phyloP scores from a whole-genome alignment of 1,284 basidiomycete genomes.

The Gomphus bonarii region DNA sequence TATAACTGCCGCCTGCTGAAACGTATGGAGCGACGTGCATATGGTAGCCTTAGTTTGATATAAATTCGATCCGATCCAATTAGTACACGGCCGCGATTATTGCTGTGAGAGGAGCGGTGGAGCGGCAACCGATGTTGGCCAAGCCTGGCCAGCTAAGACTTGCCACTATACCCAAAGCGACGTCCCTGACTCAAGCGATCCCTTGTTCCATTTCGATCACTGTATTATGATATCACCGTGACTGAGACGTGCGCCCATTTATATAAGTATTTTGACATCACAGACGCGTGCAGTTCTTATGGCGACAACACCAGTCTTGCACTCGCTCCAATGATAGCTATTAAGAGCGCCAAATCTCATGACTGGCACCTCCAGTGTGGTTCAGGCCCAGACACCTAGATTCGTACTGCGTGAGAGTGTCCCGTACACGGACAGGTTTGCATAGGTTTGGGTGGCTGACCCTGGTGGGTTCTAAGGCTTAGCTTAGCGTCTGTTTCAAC shows the following conservation, averaged over 20 bases:
- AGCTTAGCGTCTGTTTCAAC: too few species aligned
- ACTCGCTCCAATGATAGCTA: neutral
- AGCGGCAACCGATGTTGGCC: neutral
- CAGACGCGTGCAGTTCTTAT: neutral
- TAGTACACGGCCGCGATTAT: neutral
- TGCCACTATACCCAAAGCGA: neutral
- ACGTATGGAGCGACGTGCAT: neutral
- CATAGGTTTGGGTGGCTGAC: too few species aligned
- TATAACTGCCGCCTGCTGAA: neutral
- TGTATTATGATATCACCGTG: neutral
- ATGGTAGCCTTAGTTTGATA: neutral
- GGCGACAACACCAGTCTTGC: neutral
- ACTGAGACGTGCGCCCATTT: neutral
- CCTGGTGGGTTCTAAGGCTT: too few species aligned
- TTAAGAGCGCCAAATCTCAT: neutral
- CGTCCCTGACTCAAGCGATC: neutral
- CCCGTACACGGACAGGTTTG: too few species aligned
- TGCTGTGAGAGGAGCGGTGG: neutral
- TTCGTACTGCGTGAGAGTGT: too few species aligned
- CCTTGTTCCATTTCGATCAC: neutral
- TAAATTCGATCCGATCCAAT: neutral
- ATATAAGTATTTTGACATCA: neutral
- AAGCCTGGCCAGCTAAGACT: neutral
- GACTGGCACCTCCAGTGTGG: neutral
- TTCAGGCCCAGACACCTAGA: too few species aligned